These are phyloP conservation scores for Plantago ovata DNA, from an alignment of 257 asterid species.

Conservation along the genomic window DNA sequence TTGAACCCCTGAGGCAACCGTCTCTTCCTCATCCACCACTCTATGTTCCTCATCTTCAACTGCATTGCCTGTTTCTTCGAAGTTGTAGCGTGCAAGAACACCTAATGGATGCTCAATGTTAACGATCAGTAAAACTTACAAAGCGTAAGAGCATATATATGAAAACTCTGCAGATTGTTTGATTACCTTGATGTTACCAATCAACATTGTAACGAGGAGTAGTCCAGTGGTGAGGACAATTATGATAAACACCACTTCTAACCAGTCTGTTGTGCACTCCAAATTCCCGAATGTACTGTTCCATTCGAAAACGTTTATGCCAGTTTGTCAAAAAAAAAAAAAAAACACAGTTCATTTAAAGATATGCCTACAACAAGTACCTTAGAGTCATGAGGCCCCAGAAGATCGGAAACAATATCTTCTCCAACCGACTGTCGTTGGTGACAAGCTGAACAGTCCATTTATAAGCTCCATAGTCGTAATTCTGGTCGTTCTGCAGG, in stretches of 20 bases:
- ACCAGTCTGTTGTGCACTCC: slow-evolving; percentile 98
- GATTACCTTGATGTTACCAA: slow-evolving; percentile 93
- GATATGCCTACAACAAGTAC: too few species aligned
- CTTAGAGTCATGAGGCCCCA: slow-evolving; percentile 99
- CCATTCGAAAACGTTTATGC: slow-evolving; percentile 1
- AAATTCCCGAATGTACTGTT: slow-evolving; percentile 88
- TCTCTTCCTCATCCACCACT: slow-evolving; percentile 98
- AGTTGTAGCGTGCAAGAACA: slow-evolving; percentile 90
- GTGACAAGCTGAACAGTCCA: slow-evolving; percentile 94
- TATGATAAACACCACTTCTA: slow-evolving; percentile 83
- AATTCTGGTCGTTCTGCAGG: slow-evolving; percentile 50
- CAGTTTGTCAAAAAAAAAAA: too few species aligned
- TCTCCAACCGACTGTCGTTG: slow-evolving; percentile 76
- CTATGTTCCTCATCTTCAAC: slow-evolving; percentile 88
- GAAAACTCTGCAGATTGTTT: too few species aligned
- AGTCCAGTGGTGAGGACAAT: slow-evolving; percentile 89
- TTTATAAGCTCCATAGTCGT: slow-evolving; percentile 77
- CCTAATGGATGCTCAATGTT: slow-evolving; percentile 31
- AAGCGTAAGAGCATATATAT: too few species aligned
- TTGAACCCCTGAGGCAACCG: slow-evolving; percentile 52
- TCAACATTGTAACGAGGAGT: slow-evolving; percentile 85
- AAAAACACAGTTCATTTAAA: too few species aligned
- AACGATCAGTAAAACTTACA: background rate
- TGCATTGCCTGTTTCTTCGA: slow-evolving; percentile 99
- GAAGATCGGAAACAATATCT: slow-evolving; percentile 79